Percentiles rank a stretch among this genome's conserved stretches.
These are phyloP conservation scores for Fusarium staphyleae DNA, from an alignment of 2,329 filamentous ascomycete genomes.

Conservation along the genomic window DNA sequence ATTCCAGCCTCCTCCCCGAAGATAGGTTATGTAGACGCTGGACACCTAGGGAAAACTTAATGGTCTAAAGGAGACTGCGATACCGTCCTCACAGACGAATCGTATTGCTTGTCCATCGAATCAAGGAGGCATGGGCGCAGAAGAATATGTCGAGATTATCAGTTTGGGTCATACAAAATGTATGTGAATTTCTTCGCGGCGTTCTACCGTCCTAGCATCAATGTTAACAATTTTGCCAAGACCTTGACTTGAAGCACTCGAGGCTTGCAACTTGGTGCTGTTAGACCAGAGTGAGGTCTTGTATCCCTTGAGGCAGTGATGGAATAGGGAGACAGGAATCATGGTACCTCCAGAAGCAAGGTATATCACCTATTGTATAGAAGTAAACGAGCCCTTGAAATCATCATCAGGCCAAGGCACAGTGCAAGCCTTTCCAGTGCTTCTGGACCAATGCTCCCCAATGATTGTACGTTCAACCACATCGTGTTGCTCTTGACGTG, in stretches of 20 bases:
- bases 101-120: constrained; percentile 32
- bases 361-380: background rate
- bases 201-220: constrained; percentile 33
- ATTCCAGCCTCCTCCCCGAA: constrained; percentile 76
- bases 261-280: constrained; percentile 28
- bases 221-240: constrained; percentile 39
- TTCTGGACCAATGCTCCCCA: constrained; percentile 6
- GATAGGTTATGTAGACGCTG: constrained; percentile 51
- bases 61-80: constrained; percentile 38
- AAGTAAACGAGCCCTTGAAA: background rate
- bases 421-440: background rate
- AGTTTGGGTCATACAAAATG: constrained; percentile 42
- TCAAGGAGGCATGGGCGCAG: constrained; percentile 21
- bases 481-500: no score
- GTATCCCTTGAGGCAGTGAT: background rate
- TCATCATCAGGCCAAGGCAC: background rate
- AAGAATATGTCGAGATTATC: constrained; percentile 33
- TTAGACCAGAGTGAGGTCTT: background rate
- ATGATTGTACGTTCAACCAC: background rate
- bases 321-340: background rate
- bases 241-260: constrained; percentile 27
- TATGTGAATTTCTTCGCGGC: constrained; percentile 42
- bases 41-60: constrained; percentile 33
- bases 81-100: constrained; percentile 35
- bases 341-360: background rate